phyloP scores from a whole-genome alignment of 179 eudicot species.

The Patellifolia procumbens region DNA sequence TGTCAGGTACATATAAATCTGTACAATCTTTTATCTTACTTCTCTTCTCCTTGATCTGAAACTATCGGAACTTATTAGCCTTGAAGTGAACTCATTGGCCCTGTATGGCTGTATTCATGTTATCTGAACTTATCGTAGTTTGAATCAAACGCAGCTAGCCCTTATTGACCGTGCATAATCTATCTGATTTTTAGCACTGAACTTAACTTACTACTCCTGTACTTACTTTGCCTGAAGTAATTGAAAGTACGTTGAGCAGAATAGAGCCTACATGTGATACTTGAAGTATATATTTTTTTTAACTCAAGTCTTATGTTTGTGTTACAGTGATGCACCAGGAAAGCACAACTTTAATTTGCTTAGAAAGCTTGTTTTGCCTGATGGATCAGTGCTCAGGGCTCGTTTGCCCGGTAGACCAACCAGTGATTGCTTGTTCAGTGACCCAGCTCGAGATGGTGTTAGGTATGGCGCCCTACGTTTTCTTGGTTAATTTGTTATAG shows the following conservation, averaged over 20 bases:
- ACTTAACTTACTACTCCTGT: too few species aligned
- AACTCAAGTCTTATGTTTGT: slow-evolving; percentile 4
- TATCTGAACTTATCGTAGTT: too few species aligned
- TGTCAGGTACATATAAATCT: slow-evolving; percentile 53
- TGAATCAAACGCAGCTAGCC: too few species aligned
- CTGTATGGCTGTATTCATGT: too few species aligned
- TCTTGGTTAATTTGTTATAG: background rate
- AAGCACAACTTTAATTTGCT: slow-evolving; percentile 86
- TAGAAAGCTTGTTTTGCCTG: slow-evolving; percentile 90
- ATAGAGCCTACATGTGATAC: too few species aligned
- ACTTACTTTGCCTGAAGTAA: too few species aligned
- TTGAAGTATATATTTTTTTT: background rate
- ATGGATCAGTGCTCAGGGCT: slow-evolving; percentile 90
- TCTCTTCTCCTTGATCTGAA: too few species aligned
- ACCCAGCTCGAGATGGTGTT: slow-evolving; percentile 90
- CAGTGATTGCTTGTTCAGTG: slow-evolving; percentile 81
- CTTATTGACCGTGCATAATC: too few species aligned
- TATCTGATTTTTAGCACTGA: background rate
- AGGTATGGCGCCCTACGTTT: slow-evolving; percentile 43
- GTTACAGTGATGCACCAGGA: slow-evolving; percentile 93
- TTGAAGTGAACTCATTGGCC: too few species aligned
- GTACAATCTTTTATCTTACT: background rate
- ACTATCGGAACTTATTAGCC: too few species aligned
- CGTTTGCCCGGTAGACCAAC: slow-evolving; percentile 93
- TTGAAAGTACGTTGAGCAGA: too few species aligned